phyloP scores from a whole-genome alignment of 2,329 filamentous ascomycete genomes.

The Colletotrichum zoysiae region DNA sequence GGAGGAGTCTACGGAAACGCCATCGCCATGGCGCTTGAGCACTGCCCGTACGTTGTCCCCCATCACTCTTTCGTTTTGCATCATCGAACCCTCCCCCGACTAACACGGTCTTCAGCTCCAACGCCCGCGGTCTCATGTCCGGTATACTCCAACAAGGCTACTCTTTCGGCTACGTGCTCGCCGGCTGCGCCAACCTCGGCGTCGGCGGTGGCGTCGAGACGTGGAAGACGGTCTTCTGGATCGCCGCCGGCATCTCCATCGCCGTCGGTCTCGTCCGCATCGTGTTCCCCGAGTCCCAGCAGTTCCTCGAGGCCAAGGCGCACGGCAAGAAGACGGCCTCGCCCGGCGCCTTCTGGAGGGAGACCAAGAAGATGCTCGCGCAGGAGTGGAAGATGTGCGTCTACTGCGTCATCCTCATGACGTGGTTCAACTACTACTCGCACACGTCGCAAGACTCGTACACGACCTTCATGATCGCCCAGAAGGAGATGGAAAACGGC shows the following conservation, averaged over 20 bases:
- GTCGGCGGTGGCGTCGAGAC: slow-evolving; percentile 73
- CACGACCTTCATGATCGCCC: slow-evolving; percentile 81
- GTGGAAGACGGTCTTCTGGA: slow-evolving; percentile 85
- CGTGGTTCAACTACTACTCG: slow-evolving; percentile 80
- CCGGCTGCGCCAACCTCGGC: slow-evolving; percentile 80
- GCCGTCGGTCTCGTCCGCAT: slow-evolving; percentile 76
- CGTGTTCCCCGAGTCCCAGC: slow-evolving; percentile 79
- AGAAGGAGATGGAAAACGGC: slow-evolving; percentile 76
- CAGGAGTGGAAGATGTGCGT: slow-evolving; percentile 82
- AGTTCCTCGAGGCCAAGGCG: slow-evolving; percentile 79
- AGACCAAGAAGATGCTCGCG: slow-evolving; percentile 75
- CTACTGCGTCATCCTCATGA: slow-evolving; percentile 85
- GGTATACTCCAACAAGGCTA: slow-evolving; percentile 88
- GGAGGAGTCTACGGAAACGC: slow-evolving; percentile 85
- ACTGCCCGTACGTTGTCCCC: slow-evolving; percentile 68
- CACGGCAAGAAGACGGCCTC: slow-evolving; percentile 60
- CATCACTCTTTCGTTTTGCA: not conserved
- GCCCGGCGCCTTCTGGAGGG: slow-evolving; percentile 72
- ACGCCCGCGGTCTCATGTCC: slow-evolving; percentile 83
- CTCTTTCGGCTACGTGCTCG: slow-evolving; percentile 83
- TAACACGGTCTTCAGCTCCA: slow-evolving; percentile 54
- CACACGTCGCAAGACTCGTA: slow-evolving; percentile 87
- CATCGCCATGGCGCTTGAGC: slow-evolving; percentile 82
- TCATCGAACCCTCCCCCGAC: not conserved
- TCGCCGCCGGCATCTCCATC: slow-evolving; percentile 74